A percentile compares a stretch with the other conserved stretches of the same genome.
phyloP scores from a whole-genome alignment of 768 basidiomycete species.

The Collybia mongolica region DNA sequence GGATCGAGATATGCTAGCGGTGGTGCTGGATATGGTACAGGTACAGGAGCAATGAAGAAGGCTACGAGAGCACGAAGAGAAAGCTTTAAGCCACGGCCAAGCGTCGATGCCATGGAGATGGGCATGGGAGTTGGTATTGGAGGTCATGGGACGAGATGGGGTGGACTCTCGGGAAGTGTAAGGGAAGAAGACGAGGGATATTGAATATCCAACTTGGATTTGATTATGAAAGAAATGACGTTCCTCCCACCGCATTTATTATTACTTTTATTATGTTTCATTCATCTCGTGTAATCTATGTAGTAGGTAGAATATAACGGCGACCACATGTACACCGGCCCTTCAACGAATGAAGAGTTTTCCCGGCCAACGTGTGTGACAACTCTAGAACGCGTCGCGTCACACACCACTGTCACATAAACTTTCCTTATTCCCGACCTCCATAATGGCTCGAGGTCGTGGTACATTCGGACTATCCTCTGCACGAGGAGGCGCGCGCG shows the following conservation, averaged over 20 bases:
- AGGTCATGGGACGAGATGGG: slow-evolving; percentile 26
- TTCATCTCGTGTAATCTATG: slow-evolving; percentile 9
- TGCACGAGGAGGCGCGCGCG: slow-evolving; percentile 41
- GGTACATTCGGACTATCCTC: slow-evolving; percentile 59
- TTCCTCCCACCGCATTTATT: background rate
- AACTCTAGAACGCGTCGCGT: slow-evolving; percentile 17
- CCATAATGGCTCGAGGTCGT: slow-evolving; percentile 49
- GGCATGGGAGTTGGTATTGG: slow-evolving; percentile 21
- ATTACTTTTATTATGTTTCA: background rate
- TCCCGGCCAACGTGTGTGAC: background rate
- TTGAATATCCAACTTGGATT: slow-evolving; percentile 6
- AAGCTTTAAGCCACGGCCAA: slow-evolving; percentile 83
- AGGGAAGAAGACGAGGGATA: slow-evolving; percentile 51
- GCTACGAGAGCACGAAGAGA: slow-evolving; percentile 59
- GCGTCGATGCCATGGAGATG: slow-evolving; percentile 49
- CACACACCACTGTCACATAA: slow-evolving; percentile 3
- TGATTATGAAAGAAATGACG: background rate
- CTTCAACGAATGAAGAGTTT: no score
- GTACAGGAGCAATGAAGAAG: slow-evolving; percentile 41
- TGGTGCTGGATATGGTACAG: slow-evolving; percentile 11
- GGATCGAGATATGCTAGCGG: slow-evolving; percentile 22
- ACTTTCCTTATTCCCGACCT: slow-evolving; percentile 7
- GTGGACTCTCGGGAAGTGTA: slow-evolving; percentile 35
- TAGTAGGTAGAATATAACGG: slow-evolving; percentile 5
- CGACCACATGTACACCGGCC: background rate